Evolutionary conservation across 495 filamentous ascomycete genomes (phyloP).

Genomic region (Pyrenula aspistea): DNA sequence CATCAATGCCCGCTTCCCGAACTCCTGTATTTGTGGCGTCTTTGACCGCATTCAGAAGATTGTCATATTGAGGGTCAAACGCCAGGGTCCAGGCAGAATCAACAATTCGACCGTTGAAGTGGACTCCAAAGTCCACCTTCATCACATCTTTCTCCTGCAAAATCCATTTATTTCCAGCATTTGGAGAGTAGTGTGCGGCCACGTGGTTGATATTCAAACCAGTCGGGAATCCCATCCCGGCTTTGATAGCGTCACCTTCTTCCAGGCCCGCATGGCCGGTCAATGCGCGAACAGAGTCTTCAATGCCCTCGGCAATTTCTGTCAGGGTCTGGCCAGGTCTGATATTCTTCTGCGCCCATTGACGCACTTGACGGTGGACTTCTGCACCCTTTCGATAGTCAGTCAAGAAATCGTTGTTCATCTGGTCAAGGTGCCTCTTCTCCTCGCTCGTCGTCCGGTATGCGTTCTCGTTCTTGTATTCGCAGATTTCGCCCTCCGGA

Average conservation of each 20-base stretch:
- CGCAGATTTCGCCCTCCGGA: constrained; percentile 38
- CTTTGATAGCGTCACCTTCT: constrained; percentile 42
- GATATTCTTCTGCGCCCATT: constrained; percentile 44
- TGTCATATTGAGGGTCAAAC: constrained; percentile 50
- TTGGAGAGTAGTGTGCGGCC: constrained; percentile 52
- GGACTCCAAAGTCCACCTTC: constrained; percentile 59
- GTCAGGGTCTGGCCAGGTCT: constrained; percentile 45
- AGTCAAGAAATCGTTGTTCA: constrained; percentile 41
- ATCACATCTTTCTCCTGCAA: constrained; percentile 48
- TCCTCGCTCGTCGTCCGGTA: constrained; percentile 49
- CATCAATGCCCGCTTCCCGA: constrained; percentile 50
- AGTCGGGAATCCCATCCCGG: constrained; percentile 54
- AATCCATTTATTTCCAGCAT: constrained; percentile 48
- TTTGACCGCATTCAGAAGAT: constrained; percentile 45
- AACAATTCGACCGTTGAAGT: constrained; percentile 54
- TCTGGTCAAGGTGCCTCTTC: constrained; percentile 34
- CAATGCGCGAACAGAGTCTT: constrained; percentile 46
- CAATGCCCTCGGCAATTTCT: constrained; percentile 49
- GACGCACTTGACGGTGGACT: constrained; percentile 48
- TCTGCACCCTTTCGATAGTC: constrained; percentile 52
- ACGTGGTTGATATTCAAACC: constrained; percentile 48
- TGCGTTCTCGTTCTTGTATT: constrained; percentile 39
- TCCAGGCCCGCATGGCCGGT: constrained; percentile 46
- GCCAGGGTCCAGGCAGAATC: constrained; percentile 53
- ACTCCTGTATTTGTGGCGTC: constrained; percentile 54